Conservation (phyloP, 2,329 filamentous ascomycete genomes). For the Endocalyx cinctus region DNA sequence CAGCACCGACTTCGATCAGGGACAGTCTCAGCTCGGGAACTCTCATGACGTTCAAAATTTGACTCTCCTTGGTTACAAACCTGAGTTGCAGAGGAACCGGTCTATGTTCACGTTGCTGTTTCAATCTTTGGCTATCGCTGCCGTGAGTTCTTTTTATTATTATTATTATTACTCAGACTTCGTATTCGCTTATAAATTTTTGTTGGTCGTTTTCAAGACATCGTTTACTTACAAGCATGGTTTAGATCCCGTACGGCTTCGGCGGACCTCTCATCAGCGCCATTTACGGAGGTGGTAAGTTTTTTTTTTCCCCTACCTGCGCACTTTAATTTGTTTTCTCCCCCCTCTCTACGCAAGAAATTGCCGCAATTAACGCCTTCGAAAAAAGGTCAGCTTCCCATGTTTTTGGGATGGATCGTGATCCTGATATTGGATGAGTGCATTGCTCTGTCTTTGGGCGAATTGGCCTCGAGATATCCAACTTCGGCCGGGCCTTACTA, state of each 20-base stretch:
- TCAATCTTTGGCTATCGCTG: constrained; percentile 56
- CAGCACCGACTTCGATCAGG: too few relatives aligned
- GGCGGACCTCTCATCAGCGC: constrained; percentile 32
- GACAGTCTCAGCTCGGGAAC: too few relatives aligned
- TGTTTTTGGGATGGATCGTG: constrained; percentile 54
- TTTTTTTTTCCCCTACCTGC: background rate
- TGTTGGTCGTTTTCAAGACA: background rate
- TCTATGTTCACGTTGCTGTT: constrained; percentile 58
- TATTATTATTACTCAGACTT: background rate
- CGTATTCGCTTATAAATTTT: background rate
- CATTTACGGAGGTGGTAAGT: constrained; percentile 32
- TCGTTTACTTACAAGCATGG: background rate
- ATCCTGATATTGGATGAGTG: constrained; percentile 49
- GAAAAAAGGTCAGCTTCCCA: constrained; percentile 47
- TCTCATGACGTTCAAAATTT: constrained; percentile 26
- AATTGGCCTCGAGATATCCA: constrained; percentile 47
- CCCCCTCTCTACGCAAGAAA: too few relatives aligned
- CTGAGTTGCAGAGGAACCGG: constrained; percentile 53
- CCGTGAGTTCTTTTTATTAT: constrained; percentile 25
- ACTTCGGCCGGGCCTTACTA: constrained; percentile 50
- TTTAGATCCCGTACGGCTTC: constrained; percentile 48
- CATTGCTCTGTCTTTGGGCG: constrained; percentile 44
- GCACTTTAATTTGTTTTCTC: too few relatives aligned
- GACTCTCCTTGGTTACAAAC: constrained; percentile 49
- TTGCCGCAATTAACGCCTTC: too few relatives aligned